phyloP scores from a whole-genome alignment of 2,329 filamentous ascomycete genomes.

The Xylariaceae sp. region DNA sequence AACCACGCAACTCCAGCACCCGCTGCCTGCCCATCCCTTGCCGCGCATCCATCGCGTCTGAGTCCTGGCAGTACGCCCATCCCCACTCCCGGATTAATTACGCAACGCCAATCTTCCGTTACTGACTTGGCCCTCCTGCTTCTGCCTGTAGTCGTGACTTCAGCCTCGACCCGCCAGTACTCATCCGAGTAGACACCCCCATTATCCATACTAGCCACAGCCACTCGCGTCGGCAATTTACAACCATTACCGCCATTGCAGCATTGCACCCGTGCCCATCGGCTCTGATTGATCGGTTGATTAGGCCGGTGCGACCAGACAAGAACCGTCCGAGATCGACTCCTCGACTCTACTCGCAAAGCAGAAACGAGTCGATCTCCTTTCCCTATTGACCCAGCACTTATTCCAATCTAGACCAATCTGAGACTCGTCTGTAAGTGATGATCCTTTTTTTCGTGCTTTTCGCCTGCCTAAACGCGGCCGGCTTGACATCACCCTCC shows the following conservation, averaged over 20 bases:
- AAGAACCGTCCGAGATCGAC: not conserved
- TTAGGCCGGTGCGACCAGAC: not conserved
- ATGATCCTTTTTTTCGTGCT: not conserved
- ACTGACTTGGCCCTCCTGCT: conserved; percentile 4
- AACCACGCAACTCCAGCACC: not conserved
- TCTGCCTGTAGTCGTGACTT: conserved; percentile 7
- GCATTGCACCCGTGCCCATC: not conserved
- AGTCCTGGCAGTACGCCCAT: not conserved
- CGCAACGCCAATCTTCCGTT: conserved; percentile 8
- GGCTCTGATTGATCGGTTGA: conserved; percentile 1
- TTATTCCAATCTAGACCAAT: not conserved
- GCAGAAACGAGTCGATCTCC: not conserved
- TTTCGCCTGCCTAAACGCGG: not conserved
- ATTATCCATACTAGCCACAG: not conserved
- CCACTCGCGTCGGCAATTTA: conserved; percentile 10
- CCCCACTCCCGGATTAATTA: conserved; percentile 14
- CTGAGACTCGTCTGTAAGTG: not conserved
- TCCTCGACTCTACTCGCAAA: not conserved
- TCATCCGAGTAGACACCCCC: conserved; percentile 4
- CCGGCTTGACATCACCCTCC: not conserved
- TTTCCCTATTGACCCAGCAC: not conserved
- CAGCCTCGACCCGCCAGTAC: conserved; percentile 13
- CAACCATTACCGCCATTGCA: not conserved
- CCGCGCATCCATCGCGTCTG: not conserved
- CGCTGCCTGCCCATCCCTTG: not conserved